Evolutionary conservation across 768 basidiomycete genomes (phyloP), one percentile per base, ranked within the genome.

Genomic region (Hericium rajendrae): DNA sequence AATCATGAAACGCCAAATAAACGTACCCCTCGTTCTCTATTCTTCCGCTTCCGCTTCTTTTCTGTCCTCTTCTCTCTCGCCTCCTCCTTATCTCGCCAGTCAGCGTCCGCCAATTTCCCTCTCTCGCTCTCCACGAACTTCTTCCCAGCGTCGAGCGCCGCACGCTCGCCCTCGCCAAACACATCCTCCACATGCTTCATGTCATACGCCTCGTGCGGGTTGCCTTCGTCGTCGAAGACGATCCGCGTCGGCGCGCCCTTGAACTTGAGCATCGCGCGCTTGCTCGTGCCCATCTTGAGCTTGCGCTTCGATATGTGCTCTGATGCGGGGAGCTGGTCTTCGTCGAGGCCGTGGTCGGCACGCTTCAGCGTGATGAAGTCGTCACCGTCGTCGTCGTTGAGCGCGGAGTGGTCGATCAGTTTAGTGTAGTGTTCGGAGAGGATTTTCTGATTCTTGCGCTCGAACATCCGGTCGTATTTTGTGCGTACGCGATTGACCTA

Each of bases 391-490:
- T 70, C 80, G 13, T 73, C 75, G 28, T 67, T 65, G 11, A 67
- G 72, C 12, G 69, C 74, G 43, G 74, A 75, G 62, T 86, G 86
- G 59, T 91, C 88, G 59, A 98, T 76, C 40, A 99, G 84, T 66
- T 91, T 92, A 57, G 76, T 78, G 73, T 97, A 97, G 70, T 97
- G 94, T 59, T 85, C 82, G 0, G 94, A 92, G 37, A 97, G 78
- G 51, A 97, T 85, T 61, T 84, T 86, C 69, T 97, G 94, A 68
- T 97, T 97, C 70, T 91, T 95, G 57, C 94, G 83, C 66, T 90
- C 88, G 68, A 97, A 98, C 94, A 99, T 97, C 54, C 91, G 83
- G 70, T 97, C 95, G 69, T 97, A 97, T 72, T 95, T 97, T 2
- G 95, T 97, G 53, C 89, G 82, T 0, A 88, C 85, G 46, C 71